A percentile compares a stretch with the other conserved stretches of the same genome.
Conservation (phyloP, 2,329 filamentous ascomycete species). For the Fusarium verrucosum region DNA sequence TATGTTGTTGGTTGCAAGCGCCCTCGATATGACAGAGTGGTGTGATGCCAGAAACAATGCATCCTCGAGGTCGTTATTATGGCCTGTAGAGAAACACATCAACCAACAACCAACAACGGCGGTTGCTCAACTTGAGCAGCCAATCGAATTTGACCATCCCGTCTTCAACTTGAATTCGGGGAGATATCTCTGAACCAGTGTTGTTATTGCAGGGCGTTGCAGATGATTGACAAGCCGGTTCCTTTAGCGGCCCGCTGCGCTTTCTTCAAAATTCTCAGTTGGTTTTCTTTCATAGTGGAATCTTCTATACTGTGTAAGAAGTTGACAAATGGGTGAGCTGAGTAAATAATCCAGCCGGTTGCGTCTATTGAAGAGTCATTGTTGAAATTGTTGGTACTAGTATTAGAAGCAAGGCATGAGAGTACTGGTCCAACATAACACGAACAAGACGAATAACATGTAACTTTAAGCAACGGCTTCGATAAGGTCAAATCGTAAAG, state of each 20-base stretch:
- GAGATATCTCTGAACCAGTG: not conserved
- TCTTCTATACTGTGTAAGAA: not conserved
- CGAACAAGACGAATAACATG: not conserved
- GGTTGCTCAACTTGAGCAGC: not conserved
- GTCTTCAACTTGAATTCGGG: not conserved
- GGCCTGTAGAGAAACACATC: not conserved
- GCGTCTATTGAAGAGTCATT: no score
- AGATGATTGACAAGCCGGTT: not conserved
- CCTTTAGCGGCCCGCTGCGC: not conserved
- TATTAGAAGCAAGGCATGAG: not conserved
- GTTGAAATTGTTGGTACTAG: no score
- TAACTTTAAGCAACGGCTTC: not conserved
- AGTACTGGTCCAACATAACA: not conserved
- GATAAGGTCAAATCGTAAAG: not conserved
- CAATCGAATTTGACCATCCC: not conserved
- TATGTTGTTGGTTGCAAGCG: conserved; percentile 1
- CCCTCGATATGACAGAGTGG: not conserved
- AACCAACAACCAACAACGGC: conserved; percentile 18
- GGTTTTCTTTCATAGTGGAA: not conserved
- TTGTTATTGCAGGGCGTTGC: not conserved
- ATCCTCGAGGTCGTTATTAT: not conserved
- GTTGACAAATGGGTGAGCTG: not conserved
- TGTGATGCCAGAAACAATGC: not conserved
- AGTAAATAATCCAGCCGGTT: no score
- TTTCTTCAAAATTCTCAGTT: not conserved